These are phyloP conservation scores for Rhizophora mangle DNA, from an alignment of 345 rosid species.

Conservation along the genomic window DNA sequence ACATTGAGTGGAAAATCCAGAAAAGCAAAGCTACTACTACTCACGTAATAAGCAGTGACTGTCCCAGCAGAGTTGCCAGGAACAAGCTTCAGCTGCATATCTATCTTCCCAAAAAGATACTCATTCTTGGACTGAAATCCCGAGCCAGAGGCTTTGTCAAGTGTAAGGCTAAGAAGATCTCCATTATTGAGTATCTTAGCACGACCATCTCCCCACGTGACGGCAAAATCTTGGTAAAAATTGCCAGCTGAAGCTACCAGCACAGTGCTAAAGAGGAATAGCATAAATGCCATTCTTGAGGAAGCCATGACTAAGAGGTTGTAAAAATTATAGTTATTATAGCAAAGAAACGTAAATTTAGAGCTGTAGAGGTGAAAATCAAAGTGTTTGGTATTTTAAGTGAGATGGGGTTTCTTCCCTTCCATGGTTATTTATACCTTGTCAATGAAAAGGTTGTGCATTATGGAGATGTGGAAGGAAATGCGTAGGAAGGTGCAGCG, in stretches of 20 bases:
- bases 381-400: neutral
- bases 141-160: slow-evolving; percentile 51
- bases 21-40: slow-evolving; percentile 2
- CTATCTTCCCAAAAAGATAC: slow-evolving; percentile 49
- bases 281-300: neutral
- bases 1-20: neutral
- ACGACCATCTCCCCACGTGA: slow-evolving; percentile 61
- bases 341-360: neutral
- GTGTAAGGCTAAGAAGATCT: slow-evolving; percentile 51
- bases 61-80: slow-evolving; percentile 63
- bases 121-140: slow-evolving; percentile 54
- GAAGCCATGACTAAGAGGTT: neutral
- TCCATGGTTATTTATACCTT: neutral
- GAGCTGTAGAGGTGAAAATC: neutral
- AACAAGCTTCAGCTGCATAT: slow-evolving; percentile 58
- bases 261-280: neutral
- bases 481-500: neutral
- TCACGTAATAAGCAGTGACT: slow-evolving; percentile 55
- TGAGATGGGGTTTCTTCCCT: neutral
- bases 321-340: neutral
- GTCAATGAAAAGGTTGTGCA: neutral
- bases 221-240: slow-evolving; percentile 40
- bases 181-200: slow-evolving; percentile 51
- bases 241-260: slow-evolving; percentile 29
- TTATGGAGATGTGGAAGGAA: neutral